These are phyloP conservation scores for Limnanthes douglasii DNA, from an alignment of 345 rosid genomes.

Conservation along the genomic window DNA sequence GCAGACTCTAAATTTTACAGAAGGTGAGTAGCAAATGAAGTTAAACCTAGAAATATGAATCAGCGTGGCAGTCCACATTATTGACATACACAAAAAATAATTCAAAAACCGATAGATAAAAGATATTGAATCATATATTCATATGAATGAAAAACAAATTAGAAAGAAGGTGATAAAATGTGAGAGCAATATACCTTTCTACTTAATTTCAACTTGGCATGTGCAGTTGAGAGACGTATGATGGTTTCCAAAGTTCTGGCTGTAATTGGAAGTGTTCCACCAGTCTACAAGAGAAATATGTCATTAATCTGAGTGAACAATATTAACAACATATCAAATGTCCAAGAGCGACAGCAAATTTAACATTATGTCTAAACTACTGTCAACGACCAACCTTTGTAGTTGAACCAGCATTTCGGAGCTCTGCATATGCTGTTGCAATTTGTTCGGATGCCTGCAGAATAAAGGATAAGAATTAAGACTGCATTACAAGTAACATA, in stretches of 20 bases:
- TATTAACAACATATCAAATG: conserved; percentile 7
- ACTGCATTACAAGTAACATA: neutral
- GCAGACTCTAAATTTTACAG: neutral
- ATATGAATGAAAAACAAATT: neutral
- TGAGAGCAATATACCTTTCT: conserved; percentile 38
- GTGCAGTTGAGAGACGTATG: conserved; percentile 95
- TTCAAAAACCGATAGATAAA: neutral
- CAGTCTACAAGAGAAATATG: conserved; percentile 40
- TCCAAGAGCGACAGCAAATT: neutral
- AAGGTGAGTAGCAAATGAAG: neutral
- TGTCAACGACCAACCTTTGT: conserved; percentile 36
- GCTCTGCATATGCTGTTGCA: conserved; percentile 91
- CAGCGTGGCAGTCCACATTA: too few species aligned
- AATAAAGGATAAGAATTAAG: conserved; percentile 6
- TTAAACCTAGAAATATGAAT: neutral
- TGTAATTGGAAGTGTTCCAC: conserved; percentile 97
- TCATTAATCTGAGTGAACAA: too few species aligned
- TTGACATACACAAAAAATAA: neutral
- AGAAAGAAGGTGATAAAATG: neutral
- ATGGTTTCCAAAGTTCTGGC: conserved; percentile 97
- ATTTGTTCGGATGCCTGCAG: conserved; percentile 84
- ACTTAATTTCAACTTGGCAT: conserved; percentile 88
- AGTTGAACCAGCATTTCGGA: conserved; percentile 62
- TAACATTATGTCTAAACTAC: neutral
- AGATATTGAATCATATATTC: too few species aligned